These are phyloP conservation scores for Gigaspora rosea DNA, from an alignment of 192 early-diverging fungal genomes.

Conservation along the genomic window DNA sequence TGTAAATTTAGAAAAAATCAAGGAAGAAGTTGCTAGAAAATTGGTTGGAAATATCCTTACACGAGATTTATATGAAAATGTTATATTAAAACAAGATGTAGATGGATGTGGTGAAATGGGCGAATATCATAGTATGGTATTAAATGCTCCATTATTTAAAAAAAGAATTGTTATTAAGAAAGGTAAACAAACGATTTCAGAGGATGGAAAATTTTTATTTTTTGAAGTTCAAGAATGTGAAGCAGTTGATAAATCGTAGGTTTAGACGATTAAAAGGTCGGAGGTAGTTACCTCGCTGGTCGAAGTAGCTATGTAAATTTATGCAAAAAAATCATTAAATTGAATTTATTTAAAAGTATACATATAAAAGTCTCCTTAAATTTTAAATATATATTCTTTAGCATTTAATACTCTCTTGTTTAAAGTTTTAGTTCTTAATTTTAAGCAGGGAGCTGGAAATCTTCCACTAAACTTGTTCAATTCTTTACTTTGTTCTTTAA, in stretches of 20 bases:
- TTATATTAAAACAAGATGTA: constrained; percentile 44
- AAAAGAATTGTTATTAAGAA: constrained; percentile 21
- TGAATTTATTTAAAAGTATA: too few species aligned
- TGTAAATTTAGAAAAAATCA: constrained; percentile 44
- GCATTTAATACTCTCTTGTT: too few species aligned
- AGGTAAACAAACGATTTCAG: not conserved
- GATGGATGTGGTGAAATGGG: constrained; percentile 68
- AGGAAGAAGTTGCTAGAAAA: constrained; percentile 39
- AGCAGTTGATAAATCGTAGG: not conserved
- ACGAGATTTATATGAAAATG: constrained; percentile 42
- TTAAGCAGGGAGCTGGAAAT: too few species aligned
- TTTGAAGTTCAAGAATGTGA: constrained; percentile 3
- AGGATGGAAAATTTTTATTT: constrained; percentile 17
- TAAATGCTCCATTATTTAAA: constrained; percentile 55
- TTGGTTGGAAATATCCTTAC: constrained; percentile 50
- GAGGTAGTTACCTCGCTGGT: too few species aligned
- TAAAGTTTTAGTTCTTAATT: too few species aligned
- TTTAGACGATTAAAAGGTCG: too few species aligned
- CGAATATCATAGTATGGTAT: constrained; percentile 73
- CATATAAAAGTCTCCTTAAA: too few species aligned
- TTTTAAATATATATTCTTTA: too few species aligned
- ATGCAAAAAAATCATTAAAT: too few species aligned
- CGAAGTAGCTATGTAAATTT: too few species aligned
- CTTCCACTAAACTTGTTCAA: too few species aligned
- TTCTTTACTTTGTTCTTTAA: too few species aligned